These are phyloP conservation scores for Vicia villosa DNA, from an alignment of 306 rosid species.

Conservation along the genomic window DNA sequence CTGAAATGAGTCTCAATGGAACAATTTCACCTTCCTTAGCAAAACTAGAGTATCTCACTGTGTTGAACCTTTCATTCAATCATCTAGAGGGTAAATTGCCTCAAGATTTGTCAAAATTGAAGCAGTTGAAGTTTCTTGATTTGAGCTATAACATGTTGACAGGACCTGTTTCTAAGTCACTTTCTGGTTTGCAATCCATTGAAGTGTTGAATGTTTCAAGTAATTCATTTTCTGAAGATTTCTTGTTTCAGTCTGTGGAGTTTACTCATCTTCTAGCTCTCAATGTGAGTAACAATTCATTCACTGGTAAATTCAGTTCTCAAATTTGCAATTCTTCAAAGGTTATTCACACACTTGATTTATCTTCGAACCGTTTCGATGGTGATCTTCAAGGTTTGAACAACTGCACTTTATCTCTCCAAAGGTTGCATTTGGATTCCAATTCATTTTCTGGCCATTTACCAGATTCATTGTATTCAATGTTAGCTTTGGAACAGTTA, in stretches of 20 bases:
- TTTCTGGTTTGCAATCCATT: conserved; percentile 63
- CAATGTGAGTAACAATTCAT: conserved; percentile 73
- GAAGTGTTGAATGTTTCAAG: conserved; percentile 65
- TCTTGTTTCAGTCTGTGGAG: conserved; percentile 42
- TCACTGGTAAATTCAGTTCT: conserved; percentile 57
- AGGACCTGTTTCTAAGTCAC: conserved; percentile 48
- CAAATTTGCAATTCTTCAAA: conserved; percentile 59
- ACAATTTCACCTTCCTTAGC: conserved; percentile 56
- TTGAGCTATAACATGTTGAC: conserved; percentile 69
- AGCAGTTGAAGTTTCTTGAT: conserved; percentile 61
- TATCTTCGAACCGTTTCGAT: conserved; percentile 52
- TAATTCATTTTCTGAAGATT: conserved; percentile 49
- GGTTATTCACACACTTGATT: conserved; percentile 58
- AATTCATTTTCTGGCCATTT: conserved; percentile 60
- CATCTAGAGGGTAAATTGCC: conserved; percentile 65
- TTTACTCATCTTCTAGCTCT: conserved; percentile 58
- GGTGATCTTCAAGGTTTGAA: conserved; percentile 65
- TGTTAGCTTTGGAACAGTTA: conserved; percentile 57
- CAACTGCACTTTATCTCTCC: conserved; percentile 58
- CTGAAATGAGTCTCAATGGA: conserved; percentile 65
- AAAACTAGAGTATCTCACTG: conserved; percentile 51
- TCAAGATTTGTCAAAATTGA: conserved; percentile 54
- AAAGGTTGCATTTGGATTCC: conserved; percentile 51
- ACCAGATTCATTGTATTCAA: conserved; percentile 64
- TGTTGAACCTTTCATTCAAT: conserved; percentile 68